phyloP scores from a whole-genome alignment of 805 yeast genomes.

The Pichia manshurica region DNA sequence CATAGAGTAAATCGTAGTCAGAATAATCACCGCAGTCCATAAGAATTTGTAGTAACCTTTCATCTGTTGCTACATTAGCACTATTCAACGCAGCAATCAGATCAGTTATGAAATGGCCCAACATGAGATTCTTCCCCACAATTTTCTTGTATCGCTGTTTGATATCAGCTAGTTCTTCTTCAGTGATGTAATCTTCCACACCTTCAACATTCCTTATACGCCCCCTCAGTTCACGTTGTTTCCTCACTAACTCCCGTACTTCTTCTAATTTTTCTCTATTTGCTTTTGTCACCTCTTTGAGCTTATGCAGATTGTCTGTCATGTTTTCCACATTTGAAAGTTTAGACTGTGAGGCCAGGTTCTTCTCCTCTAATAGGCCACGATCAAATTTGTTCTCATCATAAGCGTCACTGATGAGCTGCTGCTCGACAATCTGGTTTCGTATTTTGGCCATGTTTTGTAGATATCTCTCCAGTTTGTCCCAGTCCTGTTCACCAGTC shows the following conservation, averaged over 20 bases:
- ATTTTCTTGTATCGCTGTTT: slow-evolving; percentile 16
- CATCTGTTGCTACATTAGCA: slow-evolving; percentile 30
- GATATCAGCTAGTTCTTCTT: slow-evolving; percentile 13
- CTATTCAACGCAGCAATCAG: slow-evolving; percentile 31
- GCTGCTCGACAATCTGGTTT: slow-evolving; percentile 5
- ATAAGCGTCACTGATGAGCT: slow-evolving; percentile 1
- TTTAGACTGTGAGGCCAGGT: slow-evolving; percentile 1
- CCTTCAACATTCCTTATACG: too few species aligned
- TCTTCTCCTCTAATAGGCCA: slow-evolving; percentile 1
- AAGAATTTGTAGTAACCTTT: slow-evolving; percentile 25
- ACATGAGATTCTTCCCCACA: slow-evolving; percentile 20
- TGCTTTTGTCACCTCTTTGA: not conserved
- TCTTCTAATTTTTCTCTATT: not conserved
- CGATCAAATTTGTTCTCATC: not conserved
- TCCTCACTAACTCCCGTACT: not conserved
- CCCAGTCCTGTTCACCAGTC: not conserved
- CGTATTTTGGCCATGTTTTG: slow-evolving; percentile 4
- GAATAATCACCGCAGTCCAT: slow-evolving; percentile 28
- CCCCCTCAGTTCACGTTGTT: not conserved
- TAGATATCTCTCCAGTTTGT: slow-evolving; percentile 2
- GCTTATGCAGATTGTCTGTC: not conserved
- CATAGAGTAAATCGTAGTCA: slow-evolving; percentile 23
- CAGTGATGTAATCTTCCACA: slow-evolving; percentile 10
- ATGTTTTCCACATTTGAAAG: slow-evolving; percentile 5
- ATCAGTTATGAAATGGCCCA: slow-evolving; percentile 29